Percentiles rank a stretch among this genome's conserved stretches.
These are phyloP conservation scores for Quercus bicolor DNA, from an alignment of 306 rosid genomes.

Conservation along the genomic window DNA sequence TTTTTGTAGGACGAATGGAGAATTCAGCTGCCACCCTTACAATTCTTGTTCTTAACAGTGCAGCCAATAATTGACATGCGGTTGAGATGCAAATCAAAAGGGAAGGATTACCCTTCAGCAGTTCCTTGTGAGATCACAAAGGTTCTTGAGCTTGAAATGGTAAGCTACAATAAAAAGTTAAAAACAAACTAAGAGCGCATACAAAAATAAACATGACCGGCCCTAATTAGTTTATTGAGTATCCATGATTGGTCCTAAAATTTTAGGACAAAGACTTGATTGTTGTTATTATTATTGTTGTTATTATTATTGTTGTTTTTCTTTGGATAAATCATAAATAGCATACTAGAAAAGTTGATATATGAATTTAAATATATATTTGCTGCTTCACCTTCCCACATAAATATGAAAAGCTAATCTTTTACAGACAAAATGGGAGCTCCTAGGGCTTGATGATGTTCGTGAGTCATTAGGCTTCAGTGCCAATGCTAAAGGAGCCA, in stretches of 20 bases:
- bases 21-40: constrained; percentile 29
- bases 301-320: too few species aligned
- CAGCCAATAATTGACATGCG: constrained; percentile 30
- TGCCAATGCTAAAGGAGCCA: constrained; percentile 18
- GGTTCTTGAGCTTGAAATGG: constrained; percentile 42
- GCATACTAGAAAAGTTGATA: too few species aligned
- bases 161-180: constrained; percentile 17
- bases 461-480: not conserved
- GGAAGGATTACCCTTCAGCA: constrained; percentile 42
- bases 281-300: too few species aligned
- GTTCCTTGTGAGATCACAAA: constrained; percentile 42
- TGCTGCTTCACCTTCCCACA: too few species aligned
- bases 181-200: too few species aligned
- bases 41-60: constrained; percentile 32
- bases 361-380: too few species aligned
- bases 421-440: constrained; percentile 37
- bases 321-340: too few species aligned
- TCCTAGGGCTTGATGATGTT: constrained; percentile 16
- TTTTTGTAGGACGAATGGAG: constrained; percentile 53
- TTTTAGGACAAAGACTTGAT: too few species aligned
- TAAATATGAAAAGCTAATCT: too few species aligned
- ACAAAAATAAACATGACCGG: too few species aligned
- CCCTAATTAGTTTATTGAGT: too few species aligned
- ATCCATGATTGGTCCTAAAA: too few species aligned
- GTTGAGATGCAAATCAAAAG: constrained; percentile 40